Conservation (phyloP, 345 rosid species). For the Rhodamnia argentea region DNA sequence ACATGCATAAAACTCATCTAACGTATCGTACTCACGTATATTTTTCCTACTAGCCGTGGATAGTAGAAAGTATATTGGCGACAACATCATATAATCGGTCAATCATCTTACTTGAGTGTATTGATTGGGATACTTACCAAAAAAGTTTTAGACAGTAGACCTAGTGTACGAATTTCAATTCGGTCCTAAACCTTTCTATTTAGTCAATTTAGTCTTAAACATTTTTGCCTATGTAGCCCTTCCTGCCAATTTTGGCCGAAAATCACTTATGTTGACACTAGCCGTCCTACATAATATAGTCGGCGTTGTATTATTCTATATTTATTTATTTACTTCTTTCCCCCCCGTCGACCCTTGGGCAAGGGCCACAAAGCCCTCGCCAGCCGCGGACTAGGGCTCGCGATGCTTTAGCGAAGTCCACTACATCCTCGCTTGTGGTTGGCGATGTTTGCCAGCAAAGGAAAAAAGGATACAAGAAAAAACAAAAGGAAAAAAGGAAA, state of each 20-base stretch:
- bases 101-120: not conserved
- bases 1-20: not conserved
- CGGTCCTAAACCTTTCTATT: rapidly evolving
- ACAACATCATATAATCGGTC: not conserved
- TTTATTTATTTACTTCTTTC: not conserved
- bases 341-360: not conserved
- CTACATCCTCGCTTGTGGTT: not conserved
- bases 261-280: rapidly evolving
- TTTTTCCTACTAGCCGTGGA: not conserved
- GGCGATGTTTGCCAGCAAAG: not conserved
- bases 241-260: not conserved
- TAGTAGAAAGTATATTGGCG: not conserved
- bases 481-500: not conserved
- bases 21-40: rapidly evolving
- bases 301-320: too few relatives aligned
- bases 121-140: not conserved
- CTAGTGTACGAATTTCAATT: too few relatives aligned
- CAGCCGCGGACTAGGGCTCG: rapidly evolving
- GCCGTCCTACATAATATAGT: rapidly evolving
- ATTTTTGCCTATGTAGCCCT: too few relatives aligned
- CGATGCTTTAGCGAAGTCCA: not conserved
- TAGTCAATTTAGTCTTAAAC: not conserved
- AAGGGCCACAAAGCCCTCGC: too few relatives aligned
- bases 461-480: not conserved
- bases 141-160: not conserved